Conservation (phyloP, 352 stramenopile species). For the Phytopythium delawarense region DNA sequence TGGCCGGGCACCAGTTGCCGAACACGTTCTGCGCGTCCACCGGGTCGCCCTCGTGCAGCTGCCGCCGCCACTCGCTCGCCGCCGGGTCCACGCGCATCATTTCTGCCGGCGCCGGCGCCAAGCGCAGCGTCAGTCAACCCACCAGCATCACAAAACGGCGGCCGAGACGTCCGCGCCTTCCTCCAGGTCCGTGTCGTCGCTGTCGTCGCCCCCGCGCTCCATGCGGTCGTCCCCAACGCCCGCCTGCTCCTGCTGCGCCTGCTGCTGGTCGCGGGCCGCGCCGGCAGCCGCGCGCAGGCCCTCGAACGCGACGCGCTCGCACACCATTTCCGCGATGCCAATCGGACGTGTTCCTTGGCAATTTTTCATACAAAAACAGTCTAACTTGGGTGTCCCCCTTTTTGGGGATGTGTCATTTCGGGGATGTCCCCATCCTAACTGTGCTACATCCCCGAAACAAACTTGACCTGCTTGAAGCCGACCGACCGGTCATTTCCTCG, state of each 20-base stretch:
- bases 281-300: background rate
- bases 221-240: constrained; percentile 13
- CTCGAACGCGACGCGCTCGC: constrained; percentile 28
- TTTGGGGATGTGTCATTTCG: too few species aligned
- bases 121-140: too few species aligned
- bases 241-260: background rate
- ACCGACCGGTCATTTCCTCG: constrained; percentile 17
- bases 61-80: constrained; percentile 65
- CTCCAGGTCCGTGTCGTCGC: constrained; percentile 75
- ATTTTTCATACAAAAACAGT: too few species aligned
- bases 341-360: too few species aligned
- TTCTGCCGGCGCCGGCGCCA: constrained; percentile 24
- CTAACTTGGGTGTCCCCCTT: too few species aligned
- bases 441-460: too few species aligned
- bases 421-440: too few species aligned
- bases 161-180: constrained; percentile 35
- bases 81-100: constrained; percentile 78
- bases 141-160: too few species aligned
- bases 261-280: background rate
- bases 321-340: constrained; percentile 36
- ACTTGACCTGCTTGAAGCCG: too few species aligned
- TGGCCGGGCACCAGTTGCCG: constrained; percentile 79
- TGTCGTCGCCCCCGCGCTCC: constrained; percentile 19
- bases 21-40: constrained; percentile 81
- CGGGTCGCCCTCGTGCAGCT: constrained; percentile 57